Base-by-base conservation (phyloP, 2,329 filamentous ascomycete genomes). In the Acarospora socialis region DNA sequence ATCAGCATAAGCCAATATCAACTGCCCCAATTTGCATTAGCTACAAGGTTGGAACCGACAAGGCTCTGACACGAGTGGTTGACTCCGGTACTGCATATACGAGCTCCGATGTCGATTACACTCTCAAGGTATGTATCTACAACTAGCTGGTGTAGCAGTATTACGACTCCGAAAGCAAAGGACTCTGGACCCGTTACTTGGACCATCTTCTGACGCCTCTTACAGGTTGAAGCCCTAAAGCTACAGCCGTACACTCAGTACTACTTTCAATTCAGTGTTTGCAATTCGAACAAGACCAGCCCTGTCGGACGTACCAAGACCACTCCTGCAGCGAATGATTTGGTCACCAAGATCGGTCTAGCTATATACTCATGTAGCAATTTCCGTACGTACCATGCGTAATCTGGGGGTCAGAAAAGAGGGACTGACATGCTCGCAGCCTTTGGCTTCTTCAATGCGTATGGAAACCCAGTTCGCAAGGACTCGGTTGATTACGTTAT, bases 301-400 rank as follows among this genome's bases (percentile, higher is more conserved):
- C 66, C 71, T 0, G 30, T 81, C 15, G 77, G 77, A 9, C 61
- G 73, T 7, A 82, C 77, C 15, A 82, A 81, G 58, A 81, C 78
- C 0, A 68, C 72, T 4, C 77, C 78, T 3, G 51, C 54, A 2
- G 56, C 61, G 9, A 57, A 68, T 10, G 68, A 77, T 33, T 58
- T 68, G 15, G 64, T 75, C 4, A 59, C 64, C 1, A 55, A 65
- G 12, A 56, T 82, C 33, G 68, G 61, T 22, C 59, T 82, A 33
- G 77, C 76, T 2, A 65, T 84, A 1, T 82, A 77, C 49, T 81
- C 74, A 2, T 82, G 78, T 58, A 66, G 62, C 43, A 82, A 81
- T 51, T 80, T 66, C 42, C 70, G 67, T 68, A 48, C 30, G 64
- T 50, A 27, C 21, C 28, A 10, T 8, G 22, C 15, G 30, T 17